Conservation (phyloP, 2,329 filamentous ascomycete species). For the Arthrocladium fulminans region DNA sequence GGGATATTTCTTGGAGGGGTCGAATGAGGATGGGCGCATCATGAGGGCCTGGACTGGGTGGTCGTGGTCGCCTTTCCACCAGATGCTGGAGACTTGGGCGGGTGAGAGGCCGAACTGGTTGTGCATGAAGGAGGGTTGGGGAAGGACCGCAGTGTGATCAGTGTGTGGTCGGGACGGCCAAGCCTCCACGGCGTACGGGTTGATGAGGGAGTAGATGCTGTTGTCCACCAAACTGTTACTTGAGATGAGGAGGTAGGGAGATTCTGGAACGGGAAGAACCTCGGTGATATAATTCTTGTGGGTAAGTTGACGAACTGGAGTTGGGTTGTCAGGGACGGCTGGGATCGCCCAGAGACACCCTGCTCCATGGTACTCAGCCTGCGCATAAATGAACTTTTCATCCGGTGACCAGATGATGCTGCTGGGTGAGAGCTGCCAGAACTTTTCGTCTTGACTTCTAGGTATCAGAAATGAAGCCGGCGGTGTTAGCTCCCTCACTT, state of each 20-base stretch:
- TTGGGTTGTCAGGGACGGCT: slow-evolving; percentile 8
- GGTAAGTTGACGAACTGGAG: slow-evolving; percentile 29
- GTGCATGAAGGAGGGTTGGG: neutral
- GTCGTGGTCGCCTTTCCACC: slow-evolving; percentile 38
- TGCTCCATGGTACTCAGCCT: slow-evolving; percentile 35
- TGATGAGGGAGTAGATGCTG: slow-evolving; percentile 35
- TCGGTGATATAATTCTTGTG: slow-evolving; percentile 34
- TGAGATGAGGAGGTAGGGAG: slow-evolving; percentile 33
- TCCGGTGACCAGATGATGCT: slow-evolving; percentile 35
- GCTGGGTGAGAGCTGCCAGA: slow-evolving; percentile 23
- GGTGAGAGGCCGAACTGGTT: slow-evolving; percentile 32
- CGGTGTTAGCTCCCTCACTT: neutral
- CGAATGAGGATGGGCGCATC: slow-evolving; percentile 40
- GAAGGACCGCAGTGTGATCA: slow-evolving; percentile 25
- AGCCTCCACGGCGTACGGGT: slow-evolving; percentile 26
- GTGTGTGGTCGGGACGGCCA: slow-evolving; percentile 31
- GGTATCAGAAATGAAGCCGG: neutral
- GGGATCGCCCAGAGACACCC: slow-evolving; percentile 33
- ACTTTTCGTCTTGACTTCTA: slow-evolving; percentile 31
- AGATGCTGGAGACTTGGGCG: slow-evolving; percentile 37
- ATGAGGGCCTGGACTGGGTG: slow-evolving; percentile 39
- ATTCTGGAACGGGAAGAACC: slow-evolving; percentile 28
- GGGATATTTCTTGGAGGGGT: slow-evolving; percentile 41
- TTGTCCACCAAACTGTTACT: slow-evolving; percentile 38
- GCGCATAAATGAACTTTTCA: slow-evolving; percentile 33